phyloP scores from a whole-genome alignment of 73 alveolate genomes.

The Paramecium tetraurelia region DNA sequence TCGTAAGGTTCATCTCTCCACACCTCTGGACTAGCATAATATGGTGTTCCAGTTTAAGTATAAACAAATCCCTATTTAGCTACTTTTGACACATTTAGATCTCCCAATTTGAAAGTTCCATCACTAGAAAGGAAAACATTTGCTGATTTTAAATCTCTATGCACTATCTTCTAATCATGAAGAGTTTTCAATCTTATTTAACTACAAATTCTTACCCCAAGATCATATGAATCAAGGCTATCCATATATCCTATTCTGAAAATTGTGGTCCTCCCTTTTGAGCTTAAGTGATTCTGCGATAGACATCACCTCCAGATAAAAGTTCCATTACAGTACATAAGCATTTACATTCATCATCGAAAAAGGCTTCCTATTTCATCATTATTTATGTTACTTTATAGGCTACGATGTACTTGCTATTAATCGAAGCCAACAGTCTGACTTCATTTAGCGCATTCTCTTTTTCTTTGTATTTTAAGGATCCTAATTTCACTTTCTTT shows the following conservation, averaged over 20 bases:
- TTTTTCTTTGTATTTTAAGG: slow-evolving; percentile 56
- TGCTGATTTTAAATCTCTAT: slow-evolving; percentile 78
- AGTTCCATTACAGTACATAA: slow-evolving; percentile 95
- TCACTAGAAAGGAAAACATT: slow-evolving; percentile 79
- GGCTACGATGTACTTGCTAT: slow-evolving; percentile 46
- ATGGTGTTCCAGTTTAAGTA: slow-evolving; percentile 78
- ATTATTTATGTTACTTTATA: slow-evolving; percentile 13
- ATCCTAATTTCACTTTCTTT: slow-evolving; percentile 60
- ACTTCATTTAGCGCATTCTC: slow-evolving; percentile 70
- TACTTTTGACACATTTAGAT: slow-evolving; percentile 70
- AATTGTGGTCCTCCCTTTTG: slow-evolving; percentile 77
- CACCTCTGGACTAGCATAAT: slow-evolving; percentile 72
- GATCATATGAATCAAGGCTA: slow-evolving; percentile 55
- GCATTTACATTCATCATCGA: slow-evolving; percentile 66
- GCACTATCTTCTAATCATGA: slow-evolving; percentile 70
- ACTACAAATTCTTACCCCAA: slow-evolving; percentile 37
- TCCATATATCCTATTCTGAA: slow-evolving; percentile 89
- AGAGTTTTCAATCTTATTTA: slow-evolving; percentile 61
- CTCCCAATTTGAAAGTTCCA: slow-evolving; percentile 79
- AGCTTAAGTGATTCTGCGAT: slow-evolving; percentile 74
- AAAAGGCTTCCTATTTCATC: slow-evolving; percentile 61
- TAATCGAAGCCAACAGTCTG: slow-evolving; percentile 64
- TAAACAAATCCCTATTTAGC: slow-evolving; percentile 69
- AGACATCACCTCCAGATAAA: slow-evolving; percentile 93
- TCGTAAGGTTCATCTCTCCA: slow-evolving; percentile 74